Evolutionary conservation across 1,284 basidiomycete species (phyloP).

Genomic region (Pyrrhoderma lamaoense): DNA sequence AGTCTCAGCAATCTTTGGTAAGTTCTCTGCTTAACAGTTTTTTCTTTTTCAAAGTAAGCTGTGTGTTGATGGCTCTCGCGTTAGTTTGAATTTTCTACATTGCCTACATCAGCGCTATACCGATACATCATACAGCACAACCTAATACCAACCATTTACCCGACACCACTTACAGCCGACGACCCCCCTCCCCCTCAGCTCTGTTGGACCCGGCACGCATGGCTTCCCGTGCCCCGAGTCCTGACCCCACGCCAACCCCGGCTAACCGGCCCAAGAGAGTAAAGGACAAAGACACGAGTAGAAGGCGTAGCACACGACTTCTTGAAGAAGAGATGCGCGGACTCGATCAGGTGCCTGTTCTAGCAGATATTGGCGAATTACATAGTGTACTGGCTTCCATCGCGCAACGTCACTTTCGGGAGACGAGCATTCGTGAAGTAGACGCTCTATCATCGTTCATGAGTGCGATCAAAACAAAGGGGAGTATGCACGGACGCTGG

Average conservation of each 20-base stretch:
- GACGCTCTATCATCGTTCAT: slow-evolving; percentile 75
- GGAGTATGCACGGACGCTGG: slow-evolving; percentile 29
- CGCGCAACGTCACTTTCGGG: slow-evolving; percentile 62
- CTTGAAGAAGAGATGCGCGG: slow-evolving; percentile 55
- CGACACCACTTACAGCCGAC: slow-evolving; percentile 54
- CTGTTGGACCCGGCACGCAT: slow-evolving; percentile 45
- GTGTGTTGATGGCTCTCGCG: background rate
- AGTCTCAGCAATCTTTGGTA: slow-evolving; percentile 10
- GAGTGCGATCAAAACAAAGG: slow-evolving; percentile 60
- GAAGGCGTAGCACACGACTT: slow-evolving; percentile 59
- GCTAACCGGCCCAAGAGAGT: slow-evolving; percentile 51
- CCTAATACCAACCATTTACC: slow-evolving; percentile 58
- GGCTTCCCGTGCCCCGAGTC: slow-evolving; percentile 42
- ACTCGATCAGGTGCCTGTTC: slow-evolving; percentile 39
- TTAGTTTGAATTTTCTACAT: slow-evolving; percentile 64
- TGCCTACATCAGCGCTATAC: slow-evolving; percentile 53
- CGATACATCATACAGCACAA: slow-evolving; percentile 65
- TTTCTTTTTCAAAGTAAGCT: background rate
- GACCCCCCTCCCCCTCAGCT: slow-evolving; percentile 62
- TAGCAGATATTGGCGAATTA: slow-evolving; percentile 60
- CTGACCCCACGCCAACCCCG: slow-evolving; percentile 33
- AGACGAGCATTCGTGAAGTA: slow-evolving; percentile 56
- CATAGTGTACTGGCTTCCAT: slow-evolving; percentile 57
- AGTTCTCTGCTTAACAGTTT: background rate
- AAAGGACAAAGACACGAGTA: slow-evolving; percentile 35